Evolutionary conservation across 2,329 filamentous ascomycete genomes (phyloP).

Genomic region (Alternaria arborescens): DNA sequence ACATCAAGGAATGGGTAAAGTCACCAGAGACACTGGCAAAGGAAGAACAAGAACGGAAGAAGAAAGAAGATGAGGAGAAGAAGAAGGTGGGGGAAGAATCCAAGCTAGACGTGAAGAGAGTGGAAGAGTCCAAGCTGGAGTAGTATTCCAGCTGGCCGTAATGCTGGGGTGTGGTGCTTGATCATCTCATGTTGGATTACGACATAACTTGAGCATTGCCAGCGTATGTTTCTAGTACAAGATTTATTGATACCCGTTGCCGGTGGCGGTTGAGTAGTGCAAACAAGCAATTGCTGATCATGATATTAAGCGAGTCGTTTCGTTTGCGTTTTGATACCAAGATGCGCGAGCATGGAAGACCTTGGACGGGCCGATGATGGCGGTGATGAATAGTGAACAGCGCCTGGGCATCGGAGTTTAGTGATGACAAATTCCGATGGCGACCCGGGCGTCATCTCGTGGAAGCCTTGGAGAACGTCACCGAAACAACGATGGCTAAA

Average conservation of each 20-base stretch:
- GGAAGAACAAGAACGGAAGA: constrained; percentile 23
- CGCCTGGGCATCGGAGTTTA: constrained; percentile 1
- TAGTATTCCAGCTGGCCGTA: constrained; percentile 32
- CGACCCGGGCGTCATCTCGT: constrained; percentile 30
- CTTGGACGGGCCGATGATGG: background rate
- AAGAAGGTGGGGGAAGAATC: constrained; percentile 14
- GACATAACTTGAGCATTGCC: constrained; percentile 3
- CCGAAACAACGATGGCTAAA: constrained; percentile 32
- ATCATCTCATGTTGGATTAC: constrained; percentile 7
- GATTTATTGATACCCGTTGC: constrained; percentile 34
- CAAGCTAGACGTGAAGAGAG: constrained; percentile 15
- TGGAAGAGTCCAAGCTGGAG: constrained; percentile 26
- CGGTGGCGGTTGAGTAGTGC: background rate
- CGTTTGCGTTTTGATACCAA: background rate
- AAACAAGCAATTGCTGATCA: background rate
- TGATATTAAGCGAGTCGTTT: background rate
- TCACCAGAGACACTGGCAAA: constrained; percentile 28
- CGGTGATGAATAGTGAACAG: background rate
- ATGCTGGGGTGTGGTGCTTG: background rate
- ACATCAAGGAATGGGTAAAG: constrained; percentile 68
- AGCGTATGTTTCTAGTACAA: constrained; percentile 9
- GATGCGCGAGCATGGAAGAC: background rate
- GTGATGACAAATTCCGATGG: constrained; percentile 49
- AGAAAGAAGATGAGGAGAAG: constrained; percentile 15
- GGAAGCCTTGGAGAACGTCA: constrained; percentile 50